phyloP scores from a whole-genome alignment of 2,329 filamentous ascomycete species.

The Didymella lethalis region DNA sequence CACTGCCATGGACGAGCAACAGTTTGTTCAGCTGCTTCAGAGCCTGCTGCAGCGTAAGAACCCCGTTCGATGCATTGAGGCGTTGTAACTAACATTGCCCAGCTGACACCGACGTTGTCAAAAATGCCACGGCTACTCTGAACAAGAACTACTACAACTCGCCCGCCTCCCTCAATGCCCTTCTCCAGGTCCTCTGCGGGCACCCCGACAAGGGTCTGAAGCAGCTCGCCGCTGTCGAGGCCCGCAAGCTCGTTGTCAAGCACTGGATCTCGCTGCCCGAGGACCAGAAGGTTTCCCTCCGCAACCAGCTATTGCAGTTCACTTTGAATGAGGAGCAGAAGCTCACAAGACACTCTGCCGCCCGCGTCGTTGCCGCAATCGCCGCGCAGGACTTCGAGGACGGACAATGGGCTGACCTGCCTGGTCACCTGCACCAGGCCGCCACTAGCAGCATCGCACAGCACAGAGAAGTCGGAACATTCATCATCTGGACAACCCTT shows the following conservation, averaged over 20 bases:
- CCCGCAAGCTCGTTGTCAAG: conserved; percentile 79
- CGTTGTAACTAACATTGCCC: conserved; percentile 46
- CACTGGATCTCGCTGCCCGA: conserved; percentile 81
- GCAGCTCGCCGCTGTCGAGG: conserved; percentile 92
- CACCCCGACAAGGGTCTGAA: conserved; percentile 76
- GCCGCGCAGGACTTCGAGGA: conserved; percentile 86
- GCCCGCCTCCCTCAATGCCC: conserved; percentile 81
- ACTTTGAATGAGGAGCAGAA: conserved; percentile 80
- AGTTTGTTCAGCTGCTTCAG: conserved; percentile 86
- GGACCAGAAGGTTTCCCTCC: conserved; percentile 80
- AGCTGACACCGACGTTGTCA: conserved; percentile 80
- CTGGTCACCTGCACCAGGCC: conserved; percentile 79
- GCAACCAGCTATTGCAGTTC: conserved; percentile 82
- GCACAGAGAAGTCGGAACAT: conserved; percentile 89
- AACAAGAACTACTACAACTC: conserved; percentile 93
- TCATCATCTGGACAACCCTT: conserved; percentile 89
- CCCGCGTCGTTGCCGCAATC: conserved; percentile 86
- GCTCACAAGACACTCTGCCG: conserved; percentile 83
- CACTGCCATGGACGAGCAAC: conserved; percentile 75
- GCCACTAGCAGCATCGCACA: conserved; percentile 76
- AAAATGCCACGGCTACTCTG: conserved; percentile 86
- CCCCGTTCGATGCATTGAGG: conserved; percentile 2
- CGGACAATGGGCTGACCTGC: conserved; percentile 83
- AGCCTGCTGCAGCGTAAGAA: conserved; percentile 84
- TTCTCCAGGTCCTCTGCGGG: conserved; percentile 87